phyloP scores from a whole-genome alignment of 148 eudicot species.

The Talinum fruticosum region DNA sequence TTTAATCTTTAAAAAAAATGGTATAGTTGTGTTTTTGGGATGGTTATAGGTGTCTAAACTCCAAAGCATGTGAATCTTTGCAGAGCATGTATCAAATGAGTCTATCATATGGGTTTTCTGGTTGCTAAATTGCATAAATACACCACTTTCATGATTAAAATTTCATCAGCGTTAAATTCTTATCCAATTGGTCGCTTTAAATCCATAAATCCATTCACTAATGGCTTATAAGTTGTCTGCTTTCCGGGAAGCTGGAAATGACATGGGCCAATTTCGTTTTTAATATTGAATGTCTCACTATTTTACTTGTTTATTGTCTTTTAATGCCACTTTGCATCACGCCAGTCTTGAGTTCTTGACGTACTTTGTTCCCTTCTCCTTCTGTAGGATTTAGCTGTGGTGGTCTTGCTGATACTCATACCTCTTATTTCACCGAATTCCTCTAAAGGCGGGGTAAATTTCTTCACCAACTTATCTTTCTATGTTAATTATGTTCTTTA shows the following conservation, averaged over 20 bases:
- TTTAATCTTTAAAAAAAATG: not conserved
- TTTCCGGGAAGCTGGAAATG: not conserved
- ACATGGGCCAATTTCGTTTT: not conserved
- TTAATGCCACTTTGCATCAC: not conserved
- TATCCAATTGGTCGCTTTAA: not conserved
- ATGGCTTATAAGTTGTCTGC: not conserved
- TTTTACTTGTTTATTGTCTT: not conserved
- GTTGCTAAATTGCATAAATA: not conserved
- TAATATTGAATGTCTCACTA: not conserved
- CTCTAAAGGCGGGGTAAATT: constrained; percentile 97
- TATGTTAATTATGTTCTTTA: constrained; percentile 11
- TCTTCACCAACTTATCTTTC: constrained; percentile 16
- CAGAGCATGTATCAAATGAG: constrained; percentile 1
- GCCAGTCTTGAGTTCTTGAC: not conserved
- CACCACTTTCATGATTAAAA: constrained; percentile 1
- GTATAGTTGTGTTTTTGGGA: not conserved
- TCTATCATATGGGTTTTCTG: not conserved
- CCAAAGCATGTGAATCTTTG: constrained; percentile 9
- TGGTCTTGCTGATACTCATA: constrained; percentile 93
- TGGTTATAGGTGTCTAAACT: not conserved
- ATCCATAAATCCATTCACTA: not conserved
- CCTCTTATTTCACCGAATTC: constrained; percentile 98
- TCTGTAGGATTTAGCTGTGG: constrained; percentile 95
- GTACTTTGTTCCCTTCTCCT: constrained; percentile 5
- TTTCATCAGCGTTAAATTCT: constrained; percentile 5